Evolutionary conservation across 306 rosid species (phyloP).

Genomic region (Mimosa bimucronata): DNA sequence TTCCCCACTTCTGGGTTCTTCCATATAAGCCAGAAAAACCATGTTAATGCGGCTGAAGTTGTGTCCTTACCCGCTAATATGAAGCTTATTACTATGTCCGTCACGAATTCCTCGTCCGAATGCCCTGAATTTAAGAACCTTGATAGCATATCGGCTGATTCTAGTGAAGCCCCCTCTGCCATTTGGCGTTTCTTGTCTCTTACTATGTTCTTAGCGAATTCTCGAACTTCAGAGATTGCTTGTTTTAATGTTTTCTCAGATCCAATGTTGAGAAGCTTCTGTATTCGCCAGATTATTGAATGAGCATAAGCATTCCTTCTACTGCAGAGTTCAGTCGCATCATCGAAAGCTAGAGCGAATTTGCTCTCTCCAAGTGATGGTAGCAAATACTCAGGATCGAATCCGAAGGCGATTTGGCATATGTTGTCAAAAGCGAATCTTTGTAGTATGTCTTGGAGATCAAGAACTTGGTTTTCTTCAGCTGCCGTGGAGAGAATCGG

Average conservation of each 20-base stretch:
- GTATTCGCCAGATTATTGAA: slow-evolving; percentile 51
- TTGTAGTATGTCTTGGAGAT: background rate
- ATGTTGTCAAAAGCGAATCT: background rate
- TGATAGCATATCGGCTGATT: background rate
- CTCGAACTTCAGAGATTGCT: slow-evolving; percentile 48
- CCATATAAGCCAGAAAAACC: background rate
- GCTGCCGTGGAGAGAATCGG: background rate
- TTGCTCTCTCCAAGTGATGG: background rate
- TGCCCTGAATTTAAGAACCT: slow-evolving; percentile 1
- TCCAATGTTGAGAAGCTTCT: slow-evolving; percentile 46
- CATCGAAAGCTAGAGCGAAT: background rate
- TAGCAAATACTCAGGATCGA: background rate
- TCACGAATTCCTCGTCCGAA: too few relatives aligned
- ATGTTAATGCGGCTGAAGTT: background rate
- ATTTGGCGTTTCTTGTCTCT: background rate
- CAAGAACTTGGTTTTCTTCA: background rate
- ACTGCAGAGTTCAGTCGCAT: slow-evolving; percentile 37
- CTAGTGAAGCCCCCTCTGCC: background rate
- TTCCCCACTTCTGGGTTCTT: background rate
- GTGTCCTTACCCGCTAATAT: background rate
- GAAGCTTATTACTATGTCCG: too few relatives aligned
- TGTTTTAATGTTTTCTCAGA: slow-evolving; percentile 43
- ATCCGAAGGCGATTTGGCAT: background rate
- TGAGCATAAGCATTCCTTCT: slow-evolving; percentile 23
- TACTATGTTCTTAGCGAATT: slow-evolving; percentile 35